Base-by-base conservation (phyloP, 352 stramenopile genomes). In the Aphanomyces astaci region DNA sequence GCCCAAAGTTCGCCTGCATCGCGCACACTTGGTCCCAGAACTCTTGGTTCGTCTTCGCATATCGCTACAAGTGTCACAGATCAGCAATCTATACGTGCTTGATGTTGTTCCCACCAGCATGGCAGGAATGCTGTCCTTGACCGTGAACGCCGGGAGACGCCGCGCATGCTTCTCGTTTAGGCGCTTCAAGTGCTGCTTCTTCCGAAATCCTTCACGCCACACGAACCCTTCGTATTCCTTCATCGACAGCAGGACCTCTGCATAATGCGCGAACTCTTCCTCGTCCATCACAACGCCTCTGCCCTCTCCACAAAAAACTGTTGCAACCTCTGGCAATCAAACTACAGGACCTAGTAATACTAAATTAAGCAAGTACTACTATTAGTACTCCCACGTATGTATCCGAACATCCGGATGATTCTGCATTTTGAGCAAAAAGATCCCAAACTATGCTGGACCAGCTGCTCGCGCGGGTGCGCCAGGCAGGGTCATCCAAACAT, bases 211-310 rank as follows among this genome's bases (percentile, higher is more conserved):
- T 73, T 94, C 86, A 43, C 82, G 86, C 81, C 91, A 85, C 73
- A 90, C 82, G 67, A 79, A 90, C 10, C 76, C 71, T 65, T 94
- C 82, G 70, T 94, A 94, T 74, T 94, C 86, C 55, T 84, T 85
- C 69, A 94, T 90, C 13, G 86, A 94, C 52, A 94, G 71, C 55
- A 94, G 74, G 72, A 94, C 86, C 27, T 85, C 89, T 68, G 78
- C 78, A 73, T 92, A 94, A 71, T 94, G 86, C 74, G 81, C 86
- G 39, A 81, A 82, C 71, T 94, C 86, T 65, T 91, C 84, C 5
- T 74, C 70, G 72, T 92, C 86, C 36, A 84, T 70, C 13, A 15
- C 30, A 43, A 7, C 36, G 36, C 36, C 36, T 7, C 36, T 43
- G 36, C 36, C 36, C 7, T n/a, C 36, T 15, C 36, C 36, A 43